A percentile compares a stretch with the other conserved stretches of the same genome.
Evolutionary conservation across 805 yeast genomes (phyloP).

Genomic region (Osmozyma mogii): DNA sequence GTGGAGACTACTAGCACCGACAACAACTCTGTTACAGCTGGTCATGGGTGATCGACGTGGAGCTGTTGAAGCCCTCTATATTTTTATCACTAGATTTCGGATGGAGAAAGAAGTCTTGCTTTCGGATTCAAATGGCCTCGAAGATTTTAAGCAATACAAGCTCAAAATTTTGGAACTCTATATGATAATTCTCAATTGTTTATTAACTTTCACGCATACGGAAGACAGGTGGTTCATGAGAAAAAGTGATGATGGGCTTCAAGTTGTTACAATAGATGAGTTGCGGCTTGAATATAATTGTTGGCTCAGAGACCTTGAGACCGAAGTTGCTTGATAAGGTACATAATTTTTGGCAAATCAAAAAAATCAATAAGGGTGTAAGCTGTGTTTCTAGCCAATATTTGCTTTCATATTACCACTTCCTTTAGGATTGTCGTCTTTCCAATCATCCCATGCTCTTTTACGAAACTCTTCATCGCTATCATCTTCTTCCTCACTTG

Average conservation of each 20-base stretch:
- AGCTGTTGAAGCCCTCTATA: constrained; percentile 32
- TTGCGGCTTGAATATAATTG: constrained; percentile 24
- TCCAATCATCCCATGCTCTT: constrained; percentile 90
- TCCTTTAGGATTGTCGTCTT: constrained; percentile 78
- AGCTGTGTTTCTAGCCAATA: constrained; percentile 20
- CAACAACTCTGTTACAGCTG: not conserved
- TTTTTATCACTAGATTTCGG: constrained; percentile 29
- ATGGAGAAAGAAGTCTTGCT: constrained; percentile 15
- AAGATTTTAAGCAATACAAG: constrained; percentile 25
- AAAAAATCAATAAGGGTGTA: not conserved
- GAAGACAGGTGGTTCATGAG: constrained; percentile 33
- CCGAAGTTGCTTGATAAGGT: constrained; percentile 10
- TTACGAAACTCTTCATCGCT: constrained; percentile 64
- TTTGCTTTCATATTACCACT: constrained; percentile 71
- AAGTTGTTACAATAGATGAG: constrained; percentile 22
- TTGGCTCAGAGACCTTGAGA: constrained; percentile 28
- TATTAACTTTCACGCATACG: constrained; percentile 24
- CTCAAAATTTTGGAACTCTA: constrained; percentile 35
- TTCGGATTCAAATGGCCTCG: constrained; percentile 8
- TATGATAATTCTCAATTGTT: constrained; percentile 32
- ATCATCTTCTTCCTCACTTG: constrained; percentile 50
- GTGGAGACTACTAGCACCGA: constrained; percentile 28
- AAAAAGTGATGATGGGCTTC: constrained; percentile 9
- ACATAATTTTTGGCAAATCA: constrained; percentile 1
- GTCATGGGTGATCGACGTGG: constrained; percentile 34